These are phyloP conservation scores for Aspergillus calidoustus DNA, from an alignment of 2,329 filamentous ascomycete species.

Conservation along the genomic window DNA sequence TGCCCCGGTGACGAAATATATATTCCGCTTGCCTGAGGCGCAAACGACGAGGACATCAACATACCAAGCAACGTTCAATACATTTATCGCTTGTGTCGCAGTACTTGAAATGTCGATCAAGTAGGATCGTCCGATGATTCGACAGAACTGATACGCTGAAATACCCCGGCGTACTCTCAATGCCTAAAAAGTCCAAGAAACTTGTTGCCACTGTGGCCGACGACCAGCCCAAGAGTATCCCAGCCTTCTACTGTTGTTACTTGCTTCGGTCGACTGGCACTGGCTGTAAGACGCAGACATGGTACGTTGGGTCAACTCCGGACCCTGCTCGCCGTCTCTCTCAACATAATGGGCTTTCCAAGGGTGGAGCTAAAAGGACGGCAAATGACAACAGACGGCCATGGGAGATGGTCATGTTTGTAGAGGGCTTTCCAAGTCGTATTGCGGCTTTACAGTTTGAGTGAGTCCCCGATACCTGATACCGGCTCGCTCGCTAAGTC, in stretches of 20 bases:
- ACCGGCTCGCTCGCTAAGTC: neutral
- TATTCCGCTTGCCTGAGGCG: neutral
- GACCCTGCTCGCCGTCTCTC: slow-evolving; percentile 81
- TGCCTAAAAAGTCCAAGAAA: neutral
- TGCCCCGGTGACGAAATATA: slow-evolving; percentile 10
- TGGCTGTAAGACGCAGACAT: slow-evolving; percentile 62
- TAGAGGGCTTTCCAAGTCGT: slow-evolving; percentile 86
- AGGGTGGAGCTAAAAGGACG: slow-evolving; percentile 81
- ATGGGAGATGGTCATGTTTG: slow-evolving; percentile 88
- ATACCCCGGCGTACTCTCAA: neutral
- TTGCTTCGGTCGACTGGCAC: slow-evolving; percentile 74
- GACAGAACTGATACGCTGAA: neutral
- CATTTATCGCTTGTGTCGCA: neutral
- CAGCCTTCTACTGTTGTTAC: slow-evolving; percentile 92
- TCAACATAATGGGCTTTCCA: slow-evolving; percentile 86
- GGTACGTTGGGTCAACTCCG: slow-evolving; percentile 92
- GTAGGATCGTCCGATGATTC: neutral
- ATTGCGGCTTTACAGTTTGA: slow-evolving; percentile 85
- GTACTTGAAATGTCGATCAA: neutral
- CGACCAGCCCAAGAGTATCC: slow-evolving; percentile 65
- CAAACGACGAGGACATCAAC: neutral
- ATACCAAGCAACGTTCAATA: neutral
- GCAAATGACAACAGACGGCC: slow-evolving; percentile 71
- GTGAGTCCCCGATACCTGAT: neutral
- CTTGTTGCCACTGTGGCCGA: slow-evolving; percentile 1